A percentile compares a stretch with the other conserved stretches of the same genome.
Conservation (phyloP, 2,329 filamentous ascomycete genomes). For the Colletotrichum cordylinicola region DNA sequence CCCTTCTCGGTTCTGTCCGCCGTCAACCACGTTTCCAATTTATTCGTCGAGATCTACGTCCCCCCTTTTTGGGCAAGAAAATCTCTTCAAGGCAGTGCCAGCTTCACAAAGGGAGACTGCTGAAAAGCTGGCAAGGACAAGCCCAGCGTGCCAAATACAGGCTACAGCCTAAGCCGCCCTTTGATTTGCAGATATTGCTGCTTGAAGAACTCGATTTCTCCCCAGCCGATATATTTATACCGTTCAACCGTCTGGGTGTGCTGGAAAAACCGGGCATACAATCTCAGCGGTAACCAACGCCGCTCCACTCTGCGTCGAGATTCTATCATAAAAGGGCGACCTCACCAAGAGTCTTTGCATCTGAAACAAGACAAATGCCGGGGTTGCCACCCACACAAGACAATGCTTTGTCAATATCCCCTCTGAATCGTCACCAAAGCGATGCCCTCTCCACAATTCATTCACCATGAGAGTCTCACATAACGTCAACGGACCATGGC, state of each 20-base stretch:
- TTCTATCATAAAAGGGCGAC: fast-evolving
- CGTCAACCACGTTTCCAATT: neutral
- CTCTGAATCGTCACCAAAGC: neutral
- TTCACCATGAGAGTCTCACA: neutral
- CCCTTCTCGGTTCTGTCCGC: neutral
- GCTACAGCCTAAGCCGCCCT: too few species aligned
- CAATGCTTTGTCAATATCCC: too few species aligned
- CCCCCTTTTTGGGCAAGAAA: neutral
- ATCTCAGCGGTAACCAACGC: neutral
- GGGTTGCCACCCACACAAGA: too few species aligned
- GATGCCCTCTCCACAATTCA: neutral
- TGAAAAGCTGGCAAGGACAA: neutral
- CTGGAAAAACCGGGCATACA: too few species aligned
- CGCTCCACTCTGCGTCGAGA: neutral
- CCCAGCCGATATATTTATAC: neutral
- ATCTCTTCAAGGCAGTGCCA: neutral
- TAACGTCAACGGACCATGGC: neutral
- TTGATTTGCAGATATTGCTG: neutral
- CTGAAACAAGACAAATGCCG: neutral
- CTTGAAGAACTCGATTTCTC: neutral
- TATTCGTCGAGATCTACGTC: neutral
- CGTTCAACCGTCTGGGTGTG: too few species aligned
- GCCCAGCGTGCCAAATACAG: neutral
- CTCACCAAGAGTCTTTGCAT: neutral
- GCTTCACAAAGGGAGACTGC: neutral